phyloP scores from a whole-genome alignment of 202 grass and related monocot species.

The Hordeum pubiflorum region DNA sequence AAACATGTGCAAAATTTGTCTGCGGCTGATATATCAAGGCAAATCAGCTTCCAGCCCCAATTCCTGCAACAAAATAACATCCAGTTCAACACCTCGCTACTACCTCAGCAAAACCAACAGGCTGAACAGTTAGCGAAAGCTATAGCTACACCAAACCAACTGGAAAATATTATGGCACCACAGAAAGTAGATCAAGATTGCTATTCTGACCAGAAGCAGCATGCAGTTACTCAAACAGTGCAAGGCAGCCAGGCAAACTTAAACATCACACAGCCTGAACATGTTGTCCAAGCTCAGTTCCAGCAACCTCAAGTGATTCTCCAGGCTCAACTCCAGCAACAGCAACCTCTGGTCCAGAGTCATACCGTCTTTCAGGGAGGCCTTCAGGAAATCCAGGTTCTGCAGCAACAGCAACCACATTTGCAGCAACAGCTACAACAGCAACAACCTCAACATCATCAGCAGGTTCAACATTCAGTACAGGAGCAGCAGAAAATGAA shows the following conservation, averaged over 20 bases:
- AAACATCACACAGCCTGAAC: constrained; percentile 32
- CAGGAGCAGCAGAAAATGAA: constrained; percentile 46
- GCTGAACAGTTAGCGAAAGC: constrained; percentile 38
- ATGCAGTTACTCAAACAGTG: constrained; percentile 25
- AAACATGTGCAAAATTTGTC: constrained; percentile 44
- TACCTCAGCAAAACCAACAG: constrained; percentile 53
- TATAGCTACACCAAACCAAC: constrained; percentile 32
- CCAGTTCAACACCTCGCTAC: constrained; percentile 34
- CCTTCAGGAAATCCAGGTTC: constrained; percentile 44
- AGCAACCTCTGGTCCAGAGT: constrained; percentile 34
- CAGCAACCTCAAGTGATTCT: constrained; percentile 47
- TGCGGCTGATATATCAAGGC: constrained; percentile 49
- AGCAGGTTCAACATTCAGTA: constrained; percentile 31
- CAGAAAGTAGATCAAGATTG: constrained; percentile 45
- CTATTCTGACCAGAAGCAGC: constrained; percentile 42
- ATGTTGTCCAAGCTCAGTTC: constrained; percentile 28
- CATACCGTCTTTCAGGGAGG: constrained; percentile 37
- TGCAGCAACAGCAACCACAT: constrained; percentile 39
- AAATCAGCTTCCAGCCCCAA: constrained; percentile 56
- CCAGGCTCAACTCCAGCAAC: constrained; percentile 46
- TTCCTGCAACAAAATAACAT: constrained; percentile 61
- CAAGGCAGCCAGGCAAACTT: constrained; percentile 31
- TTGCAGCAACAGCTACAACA: constrained; percentile 28
- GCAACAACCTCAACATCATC: constrained; percentile 25
- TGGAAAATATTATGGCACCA: constrained; percentile 23